Conservation (phyloP, 2,329 filamentous ascomycete species). For the Colletotrichum siamense region DNA sequence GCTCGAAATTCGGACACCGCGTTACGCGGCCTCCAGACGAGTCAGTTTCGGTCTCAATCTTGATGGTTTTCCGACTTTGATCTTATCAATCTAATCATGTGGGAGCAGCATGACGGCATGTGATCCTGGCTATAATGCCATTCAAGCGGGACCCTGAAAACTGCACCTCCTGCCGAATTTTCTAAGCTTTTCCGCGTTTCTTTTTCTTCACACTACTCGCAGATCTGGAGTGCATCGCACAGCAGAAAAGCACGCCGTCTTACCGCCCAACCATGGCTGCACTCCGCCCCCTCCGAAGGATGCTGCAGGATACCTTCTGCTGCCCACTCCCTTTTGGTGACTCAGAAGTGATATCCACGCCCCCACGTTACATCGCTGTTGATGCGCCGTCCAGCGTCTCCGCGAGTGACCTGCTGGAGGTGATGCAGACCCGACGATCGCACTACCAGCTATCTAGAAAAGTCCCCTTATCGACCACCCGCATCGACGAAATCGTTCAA, state of each 20-base stretch:
- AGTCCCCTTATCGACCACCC: conserved; percentile 60
- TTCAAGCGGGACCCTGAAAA: background rate
- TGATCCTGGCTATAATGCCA: background rate
- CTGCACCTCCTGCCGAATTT: background rate
- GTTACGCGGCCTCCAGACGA: background rate
- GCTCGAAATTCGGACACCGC: background rate
- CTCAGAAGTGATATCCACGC: background rate
- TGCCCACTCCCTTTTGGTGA: background rate
- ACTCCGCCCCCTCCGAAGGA: background rate
- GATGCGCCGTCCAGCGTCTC: conserved; percentile 25
- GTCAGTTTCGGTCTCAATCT: background rate
- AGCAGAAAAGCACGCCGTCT: background rate
- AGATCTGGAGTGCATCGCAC: background rate
- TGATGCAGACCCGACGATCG: conserved; percentile 71
- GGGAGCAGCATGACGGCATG: background rate
- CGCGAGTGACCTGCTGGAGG: conserved; percentile 62
- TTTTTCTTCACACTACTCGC: background rate
- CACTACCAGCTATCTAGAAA: conserved; percentile 72
- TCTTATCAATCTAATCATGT: background rate
- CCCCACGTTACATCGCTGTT: background rate
- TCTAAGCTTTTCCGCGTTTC: background rate
- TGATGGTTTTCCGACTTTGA: background rate
- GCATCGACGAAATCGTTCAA: conserved; percentile 70
- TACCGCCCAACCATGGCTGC: background rate
- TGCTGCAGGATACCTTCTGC: background rate